Evolutionary conservation across 1,139 yeast genomes (phyloP).

Genomic region (Magnusiomyces ingens): DNA sequence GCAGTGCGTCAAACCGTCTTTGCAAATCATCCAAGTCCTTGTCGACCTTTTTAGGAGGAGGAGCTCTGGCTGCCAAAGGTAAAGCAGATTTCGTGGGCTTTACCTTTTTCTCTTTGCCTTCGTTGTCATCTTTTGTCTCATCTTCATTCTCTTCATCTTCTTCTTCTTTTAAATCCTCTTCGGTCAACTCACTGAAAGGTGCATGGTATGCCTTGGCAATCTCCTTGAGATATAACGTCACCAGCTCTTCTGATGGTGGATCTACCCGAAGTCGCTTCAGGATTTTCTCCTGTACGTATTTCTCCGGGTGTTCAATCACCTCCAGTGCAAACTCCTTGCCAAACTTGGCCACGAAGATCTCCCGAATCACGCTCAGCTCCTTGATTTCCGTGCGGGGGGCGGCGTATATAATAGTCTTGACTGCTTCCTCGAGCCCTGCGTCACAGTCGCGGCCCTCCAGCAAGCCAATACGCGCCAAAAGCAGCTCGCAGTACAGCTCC

Average conservation of each 20-base stretch:
- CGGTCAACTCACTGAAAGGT: constrained; percentile 55
- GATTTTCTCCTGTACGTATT: constrained; percentile 59
- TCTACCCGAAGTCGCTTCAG: constrained; percentile 54
- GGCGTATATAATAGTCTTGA: constrained; percentile 60
- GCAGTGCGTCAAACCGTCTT: constrained; percentile 49
- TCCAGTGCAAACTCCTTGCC: constrained; percentile 58
- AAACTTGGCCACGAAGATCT: constrained; percentile 54
- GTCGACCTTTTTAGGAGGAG: constrained; percentile 19
- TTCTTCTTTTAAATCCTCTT: constrained; percentile 28
- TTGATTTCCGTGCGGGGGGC: constrained; percentile 71
- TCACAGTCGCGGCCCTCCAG: constrained; percentile 48
- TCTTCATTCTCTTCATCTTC: constrained; percentile 30
- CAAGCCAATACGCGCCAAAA: constrained; percentile 66
- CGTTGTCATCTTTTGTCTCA: constrained; percentile 21
- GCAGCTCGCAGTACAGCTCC: constrained; percentile 77
- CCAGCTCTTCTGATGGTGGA: constrained; percentile 63
- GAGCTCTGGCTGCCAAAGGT: constrained; percentile 16
- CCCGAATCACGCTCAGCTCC: constrained; percentile 58
- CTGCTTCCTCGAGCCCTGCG: constrained; percentile 66
- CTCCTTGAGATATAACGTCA: constrained; percentile 64
- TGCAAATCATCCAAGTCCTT: constrained; percentile 47
- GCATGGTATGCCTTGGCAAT: constrained; percentile 77
- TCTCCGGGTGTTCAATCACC: constrained; percentile 54
- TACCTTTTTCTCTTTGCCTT: constrained; percentile 23
- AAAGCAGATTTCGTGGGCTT: constrained; percentile 41